Evolutionary conservation across 495 filamentous ascomycete species (phyloP), one percentile per base, ranked within the genome.

Genomic region (Penicillium salamii): DNA sequence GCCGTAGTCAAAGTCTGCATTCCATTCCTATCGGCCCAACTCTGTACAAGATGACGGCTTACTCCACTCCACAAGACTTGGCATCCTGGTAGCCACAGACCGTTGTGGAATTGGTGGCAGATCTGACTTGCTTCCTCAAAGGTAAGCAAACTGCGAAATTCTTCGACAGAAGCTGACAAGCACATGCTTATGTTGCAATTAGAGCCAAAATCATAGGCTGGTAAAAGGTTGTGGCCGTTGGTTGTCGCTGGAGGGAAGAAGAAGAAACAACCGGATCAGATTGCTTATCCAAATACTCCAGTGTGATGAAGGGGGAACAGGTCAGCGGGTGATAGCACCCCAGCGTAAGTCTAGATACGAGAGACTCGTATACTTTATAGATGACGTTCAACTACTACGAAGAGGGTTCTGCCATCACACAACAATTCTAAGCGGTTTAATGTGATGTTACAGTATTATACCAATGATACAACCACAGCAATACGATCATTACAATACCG

Each of bases 1-100:
- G 49, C 46, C 15, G 53, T 55, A 15, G 53, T 50, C 19, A 55
- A 37, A 32, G 53, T 55, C 36, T 55, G 53, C 33, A 55, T 40
- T 24, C 46, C 34, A 39, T 46, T 14, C 20, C 28, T 17, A 49
- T 55, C 53, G 15, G 53, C 53, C 53, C 53, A 55, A 15, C 4
- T 28, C 19, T 55, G 53, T 17, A 29, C 53, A 3, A 28, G 5
- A 5, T 37, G 5, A 36, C 46, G 53, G n/a, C 20, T 18, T n/a
- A 55, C 23, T 14, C 53, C 53, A 42, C 53, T 55, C 53, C 53
- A 55, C 33, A 55, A 33, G 18, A 50, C 53, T 21, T 55, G 53
- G 23, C 46, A n/a, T 12, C 35, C 35, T 20, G 7, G 53, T 14
- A 17, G 32, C 53, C 53, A 55, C 17, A 12, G 7, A 26, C 14